Evolutionary conservation across 108 stramenopile genomes (phyloP).

Genomic region (Skeletonema grethae): DNA sequence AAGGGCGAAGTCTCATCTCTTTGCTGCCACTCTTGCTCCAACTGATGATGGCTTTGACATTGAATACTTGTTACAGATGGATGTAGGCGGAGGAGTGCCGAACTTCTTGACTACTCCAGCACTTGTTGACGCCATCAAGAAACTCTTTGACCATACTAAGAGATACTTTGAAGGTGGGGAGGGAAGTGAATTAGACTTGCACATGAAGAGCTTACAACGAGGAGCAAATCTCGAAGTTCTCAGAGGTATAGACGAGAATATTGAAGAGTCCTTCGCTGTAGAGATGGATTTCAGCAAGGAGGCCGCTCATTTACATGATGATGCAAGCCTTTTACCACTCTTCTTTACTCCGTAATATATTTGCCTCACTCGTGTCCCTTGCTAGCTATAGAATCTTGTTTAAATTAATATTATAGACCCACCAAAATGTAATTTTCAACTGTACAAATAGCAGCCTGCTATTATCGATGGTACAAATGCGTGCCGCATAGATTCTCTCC

Average conservation of each 20-base stretch:
- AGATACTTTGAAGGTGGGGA: slow-evolving; percentile 45
- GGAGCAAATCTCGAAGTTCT: slow-evolving; percentile 3
- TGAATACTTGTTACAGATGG: slow-evolving; percentile 51
- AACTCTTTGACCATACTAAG: slow-evolving; percentile 45
- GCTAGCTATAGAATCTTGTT: slow-evolving; percentile 1
- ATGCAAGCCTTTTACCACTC: neutral
- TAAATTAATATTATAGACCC: neutral
- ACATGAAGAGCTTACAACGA: slow-evolving; percentile 17
- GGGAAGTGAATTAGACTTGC: slow-evolving; percentile 31
- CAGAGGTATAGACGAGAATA: neutral
- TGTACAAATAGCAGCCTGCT: neutral
- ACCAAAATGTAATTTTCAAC: neutral
- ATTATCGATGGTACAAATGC: neutral
- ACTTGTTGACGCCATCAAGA: slow-evolving; percentile 39
- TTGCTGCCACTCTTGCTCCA: slow-evolving; percentile 47
- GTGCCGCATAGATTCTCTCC: neutral
- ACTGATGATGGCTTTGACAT: slow-evolving; percentile 45
- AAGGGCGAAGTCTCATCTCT: slow-evolving; percentile 48
- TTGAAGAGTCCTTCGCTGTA: neutral
- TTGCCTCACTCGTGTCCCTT: neutral
- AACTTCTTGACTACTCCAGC: slow-evolving; percentile 51
- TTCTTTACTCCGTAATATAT: neutral
- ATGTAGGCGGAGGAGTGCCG: slow-evolving; percentile 45
- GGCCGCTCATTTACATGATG: neutral
- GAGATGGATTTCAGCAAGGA: slow-evolving; percentile 2